These are phyloP conservation scores for Solanum acaule DNA, from an alignment of 257 asterid genomes.

Conservation along the genomic window DNA sequence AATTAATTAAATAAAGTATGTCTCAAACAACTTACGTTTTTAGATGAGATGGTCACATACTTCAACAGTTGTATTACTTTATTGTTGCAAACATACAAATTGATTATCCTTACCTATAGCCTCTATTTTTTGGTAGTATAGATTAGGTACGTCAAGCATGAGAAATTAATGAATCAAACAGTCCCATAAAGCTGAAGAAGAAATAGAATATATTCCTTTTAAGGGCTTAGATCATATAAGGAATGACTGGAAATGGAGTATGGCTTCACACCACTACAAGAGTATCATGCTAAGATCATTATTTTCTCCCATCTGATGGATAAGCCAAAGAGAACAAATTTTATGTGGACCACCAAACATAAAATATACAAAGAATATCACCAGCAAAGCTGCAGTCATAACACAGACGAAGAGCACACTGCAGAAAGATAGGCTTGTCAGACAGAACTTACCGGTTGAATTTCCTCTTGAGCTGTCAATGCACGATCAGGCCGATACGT, in stretches of 20 bases:
- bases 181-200: background rate
- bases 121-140: too few species aligned
- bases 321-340: background rate
- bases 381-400: background rate
- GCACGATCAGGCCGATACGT: slow-evolving; percentile 80
- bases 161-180: too few species aligned
- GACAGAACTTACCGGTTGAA: slow-evolving; percentile 47
- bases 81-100: too few species aligned
- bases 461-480: slow-evolving; percentile 56
- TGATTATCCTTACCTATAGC: too few species aligned
- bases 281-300: background rate
- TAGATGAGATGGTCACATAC: too few species aligned
- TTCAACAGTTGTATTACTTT: too few species aligned
- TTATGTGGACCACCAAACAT: background rate
- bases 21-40: too few species aligned
- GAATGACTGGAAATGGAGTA: background rate
- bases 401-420: background rate
- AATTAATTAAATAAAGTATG: background rate
- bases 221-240: background rate
- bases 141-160: too few species aligned
- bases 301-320: background rate
- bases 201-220: background rate
- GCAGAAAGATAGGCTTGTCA: background rate
- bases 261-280: background rate
- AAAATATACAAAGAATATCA: background rate